Percentiles rank a stretch among this genome's conserved stretches.
These are phyloP conservation scores for Brasilioporus rufonigricans DNA, from an alignment of 768 basidiomycete genomes.

Conservation along the genomic window DNA sequence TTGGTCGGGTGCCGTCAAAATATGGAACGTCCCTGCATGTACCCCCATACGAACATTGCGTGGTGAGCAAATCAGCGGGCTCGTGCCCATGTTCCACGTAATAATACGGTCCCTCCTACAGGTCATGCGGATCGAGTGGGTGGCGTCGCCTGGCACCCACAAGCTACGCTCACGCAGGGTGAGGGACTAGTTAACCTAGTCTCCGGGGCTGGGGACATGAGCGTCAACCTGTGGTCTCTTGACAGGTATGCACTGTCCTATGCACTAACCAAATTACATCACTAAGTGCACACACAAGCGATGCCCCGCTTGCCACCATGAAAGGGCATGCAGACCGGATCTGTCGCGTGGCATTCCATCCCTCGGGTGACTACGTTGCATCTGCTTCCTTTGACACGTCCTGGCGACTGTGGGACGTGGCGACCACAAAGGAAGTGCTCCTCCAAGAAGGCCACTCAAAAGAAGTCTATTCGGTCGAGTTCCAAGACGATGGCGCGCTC, in stretches of 20 bases:
- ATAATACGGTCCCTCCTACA: constrained; percentile 27
- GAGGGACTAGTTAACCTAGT: constrained; percentile 75
- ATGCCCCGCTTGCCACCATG: constrained; percentile 80
- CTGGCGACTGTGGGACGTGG: constrained; percentile 96
- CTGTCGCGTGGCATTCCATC: constrained; percentile 94
- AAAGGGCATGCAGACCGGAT: constrained; percentile 89
- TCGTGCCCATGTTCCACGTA: neutral
- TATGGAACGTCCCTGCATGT: constrained; percentile 95
- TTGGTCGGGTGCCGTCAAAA: constrained; percentile 92
- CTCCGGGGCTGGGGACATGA: constrained; percentile 87
- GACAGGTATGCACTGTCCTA: constrained; percentile 52
- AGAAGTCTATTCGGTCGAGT: constrained; percentile 94
- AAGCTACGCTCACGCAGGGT: constrained; percentile 73
- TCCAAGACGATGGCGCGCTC: constrained; percentile 92
- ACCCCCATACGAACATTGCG: constrained; percentile 72
- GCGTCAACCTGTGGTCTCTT: constrained; percentile 86
- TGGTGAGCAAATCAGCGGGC: constrained; percentile 46
- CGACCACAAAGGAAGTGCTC: constrained; percentile 74
- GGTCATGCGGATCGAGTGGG: constrained; percentile 91
- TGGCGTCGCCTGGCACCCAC: constrained; percentile 97
- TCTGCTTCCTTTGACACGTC: constrained; percentile 97
- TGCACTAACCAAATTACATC: neutral
- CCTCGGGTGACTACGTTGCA: constrained; percentile 89
- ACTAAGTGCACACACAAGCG: constrained; percentile 44
- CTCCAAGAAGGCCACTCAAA: constrained; percentile 97